Evolutionary conservation across 2,329 filamentous ascomycete genomes (phyloP), one percentile per base, ranked within the genome.

Genomic region (Diaporthe vaccinii): DNA sequence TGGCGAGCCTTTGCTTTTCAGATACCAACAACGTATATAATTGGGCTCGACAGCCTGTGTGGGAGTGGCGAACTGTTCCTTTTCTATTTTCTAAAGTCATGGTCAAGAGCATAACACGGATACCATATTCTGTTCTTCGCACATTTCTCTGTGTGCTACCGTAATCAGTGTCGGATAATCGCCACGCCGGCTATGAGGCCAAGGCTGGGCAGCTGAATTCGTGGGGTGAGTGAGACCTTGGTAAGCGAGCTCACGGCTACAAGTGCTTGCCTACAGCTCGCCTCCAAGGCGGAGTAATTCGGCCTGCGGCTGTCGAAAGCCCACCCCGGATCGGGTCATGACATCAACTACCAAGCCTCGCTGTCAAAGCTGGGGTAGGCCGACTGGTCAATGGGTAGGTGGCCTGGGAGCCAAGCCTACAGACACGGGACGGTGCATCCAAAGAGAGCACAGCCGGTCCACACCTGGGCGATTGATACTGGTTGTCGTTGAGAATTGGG

Each of bases 71-170:
- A 53, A 62, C 58, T 53, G 58, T 61, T 65, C 25, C 34, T 73
- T 39, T 73, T 65, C 31, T 61, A 28, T 49, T 31, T 55, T n/a
- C 46, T 70, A n/a, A 61, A 62, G n/a, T 62, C 51, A 49, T 70
- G 69, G 59, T 67, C 46, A 71, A 71, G 59, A 72, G 72, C 53
- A 65, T 74, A 77, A 76, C 73, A 72, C 71, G 75, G 74, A 77
- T 73, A 77, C 72, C 72, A 76, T 74, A 55, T 69, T 69, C 49
- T 69, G 49, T 75, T 73, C 34, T 58, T 76, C 55, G 49, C 49
- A 62, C 4, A 14, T 8, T 57, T 31, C 34, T 62, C n/a, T 22
- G 34, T 28, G n/a, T 69, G 31, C n/a, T 20, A 25, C 17, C n/a
- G 61, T 49, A 4, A 69, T 14, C 28, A 20, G 8, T 14, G 34